Evolutionary conservation across 148 eudicot genomes (phyloP), one percentile per base, ranked within the genome.

Genomic region (Chenopodium berlandieri): DNA sequence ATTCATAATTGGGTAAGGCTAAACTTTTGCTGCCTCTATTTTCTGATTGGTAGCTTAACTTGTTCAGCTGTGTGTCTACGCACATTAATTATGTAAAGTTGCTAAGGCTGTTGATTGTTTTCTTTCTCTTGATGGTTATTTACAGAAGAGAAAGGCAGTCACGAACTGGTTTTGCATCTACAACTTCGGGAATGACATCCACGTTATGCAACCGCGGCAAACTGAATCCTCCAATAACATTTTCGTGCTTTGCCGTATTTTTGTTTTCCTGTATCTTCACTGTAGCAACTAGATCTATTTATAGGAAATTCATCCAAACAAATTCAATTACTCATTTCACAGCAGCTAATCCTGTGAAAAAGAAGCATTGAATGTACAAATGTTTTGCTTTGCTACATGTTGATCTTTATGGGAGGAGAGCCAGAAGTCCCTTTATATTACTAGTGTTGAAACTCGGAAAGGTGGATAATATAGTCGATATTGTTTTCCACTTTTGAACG

Each of bases 81-180:
- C 4, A 1, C 5, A 46, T 68, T 31, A 31, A 16, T 27, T 66
- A 4, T 52, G 60, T 78, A 6, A 8, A 16, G 32, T 58, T 37
- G 48, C 32, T 34, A 67, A 16, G 71, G 80, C 5, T 64, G 60
- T 22, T 56, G 27, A 54, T 34, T 76, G 12, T 10, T 67, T 10
- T 3, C 22, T 50, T 60, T 22, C 46, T 19, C 60, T 9, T 76
- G 48, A 40, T 64, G 66, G 12, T 23, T 44, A 70, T 74, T 48
- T 82, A 76, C 85, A 82, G 63, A 54, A 48, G 82, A 37, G 69
- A 78, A 85, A 70, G 63, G 68, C 77, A 75, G n/a, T 85, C 87
- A 10, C 80, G 85, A 60, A 71, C 75, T n/a, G 85, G 85, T 34
- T 85, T 85, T 62, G 77, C 84, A 32, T 85, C 82, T 17, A 23